A percentile compares a stretch with the other conserved stretches of the same genome.
Evolutionary conservation across 192 early-diverging fungal species (phyloP).

Genomic region (Podila horticola): DNA sequence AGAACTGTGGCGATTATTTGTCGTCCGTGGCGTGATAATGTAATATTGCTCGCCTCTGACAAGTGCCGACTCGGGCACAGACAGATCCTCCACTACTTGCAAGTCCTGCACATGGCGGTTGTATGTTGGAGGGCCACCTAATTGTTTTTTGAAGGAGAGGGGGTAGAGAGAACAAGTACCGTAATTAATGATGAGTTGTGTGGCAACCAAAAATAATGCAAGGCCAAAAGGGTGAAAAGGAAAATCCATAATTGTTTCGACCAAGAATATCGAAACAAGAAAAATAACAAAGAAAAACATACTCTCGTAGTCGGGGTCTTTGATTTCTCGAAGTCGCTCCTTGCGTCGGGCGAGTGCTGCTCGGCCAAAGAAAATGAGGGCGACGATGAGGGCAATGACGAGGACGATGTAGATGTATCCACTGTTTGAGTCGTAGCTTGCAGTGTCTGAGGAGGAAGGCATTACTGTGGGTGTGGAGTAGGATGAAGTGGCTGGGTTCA

Average conservation of each 20-base stretch:
- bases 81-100: not conserved
- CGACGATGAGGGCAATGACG: conserved; percentile 3
- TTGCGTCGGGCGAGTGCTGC: conserved; percentile 8
- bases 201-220: not conserved
- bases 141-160: not conserved
- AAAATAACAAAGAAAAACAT: not conserved
- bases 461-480: not conserved
- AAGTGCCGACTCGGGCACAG: not conserved
- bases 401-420: conserved; percentile 28
- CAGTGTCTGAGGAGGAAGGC: not conserved
- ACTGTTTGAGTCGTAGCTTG: not conserved
- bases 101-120: conserved; percentile 1
- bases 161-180: not conserved
- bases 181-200: no score
- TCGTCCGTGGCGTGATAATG: not conserved
- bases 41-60: not conserved
- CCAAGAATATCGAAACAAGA: not conserved
- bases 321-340: conserved; percentile 2
- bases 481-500: not conserved
- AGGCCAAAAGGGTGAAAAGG: not conserved
- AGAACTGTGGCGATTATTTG: not conserved
- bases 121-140: conserved; percentile 8
- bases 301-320: conserved; percentile 37
- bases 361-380: conserved; percentile 22
- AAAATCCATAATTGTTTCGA: not conserved